Base-by-base conservation (phyloP, 2,329 filamentous ascomycete genomes). In the Coniochaeta pulveracea region DNA sequence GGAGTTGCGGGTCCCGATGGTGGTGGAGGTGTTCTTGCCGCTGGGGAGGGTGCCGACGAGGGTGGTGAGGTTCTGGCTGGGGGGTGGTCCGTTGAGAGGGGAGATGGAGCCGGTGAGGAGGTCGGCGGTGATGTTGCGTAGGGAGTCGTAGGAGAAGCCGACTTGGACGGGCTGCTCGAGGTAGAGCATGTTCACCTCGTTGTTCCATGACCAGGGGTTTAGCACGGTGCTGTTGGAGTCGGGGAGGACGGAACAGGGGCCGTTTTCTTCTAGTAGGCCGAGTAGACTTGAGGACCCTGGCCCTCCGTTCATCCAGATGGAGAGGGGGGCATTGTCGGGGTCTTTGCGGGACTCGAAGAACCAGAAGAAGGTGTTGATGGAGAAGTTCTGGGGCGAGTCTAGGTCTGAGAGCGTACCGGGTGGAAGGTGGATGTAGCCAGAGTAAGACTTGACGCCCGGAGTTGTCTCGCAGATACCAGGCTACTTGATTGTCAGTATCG, bases 311-410 rank as follows among this genome's bases (percentile, higher is more conserved):
- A 57, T 44, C 49, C 55, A 60, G 2, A 56, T 36, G 2, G 49
- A 49, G 3, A 57, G 43, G 2, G 55, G 55, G 0, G 54, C 55
- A n/a, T 39, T 41, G 14, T 34, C 35, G 17, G 46, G 39, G 27
- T 39, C 34, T 29, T 38, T 36, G 23, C 69, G 60, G 10, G 72
- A 60, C 44, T 76, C 72, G 39, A 78, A 69, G 46, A 76, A 78
- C 69, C 72, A 75, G 51, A 78, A 79, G 50, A 76, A 77, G 8
- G 68, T 72, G 45, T 76, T 75, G 47, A 75, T 72, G 40, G 58
- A 50, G 39, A 65, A 66, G 25, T 56, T 41, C 19, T 57, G 51
- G 63, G 38, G 74, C 42, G 75, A 72, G 36, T 44, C 37, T 6
- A 42, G 40, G 29, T 52, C 54, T 21, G 65, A 50, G 18, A 44